Conservation (phyloP, 2,329 filamentous ascomycete genomes). For the Exutisphaerella laricina region DNA sequence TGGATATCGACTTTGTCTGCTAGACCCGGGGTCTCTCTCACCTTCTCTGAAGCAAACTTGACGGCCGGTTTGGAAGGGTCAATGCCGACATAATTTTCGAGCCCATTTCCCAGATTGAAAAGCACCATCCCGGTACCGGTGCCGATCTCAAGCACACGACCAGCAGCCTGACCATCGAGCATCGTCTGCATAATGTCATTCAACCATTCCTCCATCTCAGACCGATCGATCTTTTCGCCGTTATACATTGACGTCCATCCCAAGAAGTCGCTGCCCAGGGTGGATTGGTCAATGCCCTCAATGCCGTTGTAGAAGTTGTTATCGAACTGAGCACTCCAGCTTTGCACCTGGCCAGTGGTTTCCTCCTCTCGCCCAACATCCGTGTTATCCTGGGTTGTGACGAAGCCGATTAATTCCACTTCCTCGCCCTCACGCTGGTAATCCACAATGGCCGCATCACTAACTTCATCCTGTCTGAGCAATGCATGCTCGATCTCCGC, state of each 20-base stretch:
- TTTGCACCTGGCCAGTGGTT: conserved; percentile 2
- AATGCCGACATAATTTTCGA: conserved; percentile 4
- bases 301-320: conserved; percentile 4
- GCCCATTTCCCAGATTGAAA: conserved; percentile 10
- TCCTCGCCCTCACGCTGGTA: conserved; percentile 1
- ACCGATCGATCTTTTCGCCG: conserved; percentile 3
- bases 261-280: conserved; percentile 12
- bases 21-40: conserved; percentile 4
- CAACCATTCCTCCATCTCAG: conserved; percentile 17
- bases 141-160: conserved; percentile 14
- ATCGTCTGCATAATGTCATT: conserved; percentile 14
- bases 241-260: conserved; percentile 16
- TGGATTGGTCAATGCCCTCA: background rate
- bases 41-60: conserved; percentile 4
- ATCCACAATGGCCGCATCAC: conserved; percentile 5
- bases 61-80: conserved; percentile 1
- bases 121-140: conserved; percentile 16
- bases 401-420: conserved; percentile 6
- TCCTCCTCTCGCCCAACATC: background rate
- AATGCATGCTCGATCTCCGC: conserved; percentile 15
- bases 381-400: conserved; percentile 3
- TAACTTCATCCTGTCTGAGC: conserved; percentile 5
- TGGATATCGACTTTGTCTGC: conserved; percentile 6
- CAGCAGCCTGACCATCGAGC: conserved; percentile 14
- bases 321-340: conserved; percentile 8